Percentiles rank a stretch among this genome's conserved stretches.
Evolutionary conservation across 2,329 filamentous ascomycete species (phyloP).

Genomic region (Cladorrhinum sp.): DNA sequence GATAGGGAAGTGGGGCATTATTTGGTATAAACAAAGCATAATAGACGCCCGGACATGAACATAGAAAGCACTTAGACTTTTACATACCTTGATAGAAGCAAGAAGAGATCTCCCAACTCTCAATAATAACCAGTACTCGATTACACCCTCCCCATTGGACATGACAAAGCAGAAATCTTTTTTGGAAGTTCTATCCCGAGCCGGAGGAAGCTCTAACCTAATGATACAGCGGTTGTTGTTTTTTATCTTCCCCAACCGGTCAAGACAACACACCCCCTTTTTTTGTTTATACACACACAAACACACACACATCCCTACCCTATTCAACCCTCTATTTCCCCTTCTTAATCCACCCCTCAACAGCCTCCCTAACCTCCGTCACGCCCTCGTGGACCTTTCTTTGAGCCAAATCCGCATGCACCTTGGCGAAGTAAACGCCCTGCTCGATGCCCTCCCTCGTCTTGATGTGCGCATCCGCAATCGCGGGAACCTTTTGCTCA

Average conservation of each 20-base stretch:
- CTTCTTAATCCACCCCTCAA: constrained; percentile 91
- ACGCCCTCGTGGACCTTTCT: constrained; percentile 79
- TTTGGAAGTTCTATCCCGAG: constrained; percentile 17
- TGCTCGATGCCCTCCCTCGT: constrained; percentile 66
- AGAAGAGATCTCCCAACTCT: not conserved
- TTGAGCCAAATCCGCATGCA: constrained; percentile 68
- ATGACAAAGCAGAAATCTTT: not conserved
- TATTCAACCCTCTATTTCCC: constrained; percentile 59
- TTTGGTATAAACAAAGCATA: not conserved
- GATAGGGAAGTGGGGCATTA: not conserved
- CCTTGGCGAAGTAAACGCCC: constrained; percentile 69
- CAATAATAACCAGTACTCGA: too few species aligned
- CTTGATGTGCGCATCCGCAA: constrained; percentile 77
- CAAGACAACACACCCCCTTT: constrained; percentile 1
- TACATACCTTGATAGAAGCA: not conserved
- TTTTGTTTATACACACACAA: not conserved
- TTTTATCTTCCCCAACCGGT: not conserved
- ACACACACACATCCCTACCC: not conserved
- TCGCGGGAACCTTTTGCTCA: constrained; percentile 80
- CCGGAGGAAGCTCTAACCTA: constrained; percentile 15
- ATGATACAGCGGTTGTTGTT: constrained; percentile 12
- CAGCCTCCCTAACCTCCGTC: constrained; percentile 65
- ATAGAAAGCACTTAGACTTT: not conserved
- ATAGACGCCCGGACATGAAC: not conserved
- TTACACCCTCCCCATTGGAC: not conserved